Evolutionary conservation across 2,329 filamentous ascomycete genomes (phyloP).

Genomic region (Exophiala mesophila): DNA sequence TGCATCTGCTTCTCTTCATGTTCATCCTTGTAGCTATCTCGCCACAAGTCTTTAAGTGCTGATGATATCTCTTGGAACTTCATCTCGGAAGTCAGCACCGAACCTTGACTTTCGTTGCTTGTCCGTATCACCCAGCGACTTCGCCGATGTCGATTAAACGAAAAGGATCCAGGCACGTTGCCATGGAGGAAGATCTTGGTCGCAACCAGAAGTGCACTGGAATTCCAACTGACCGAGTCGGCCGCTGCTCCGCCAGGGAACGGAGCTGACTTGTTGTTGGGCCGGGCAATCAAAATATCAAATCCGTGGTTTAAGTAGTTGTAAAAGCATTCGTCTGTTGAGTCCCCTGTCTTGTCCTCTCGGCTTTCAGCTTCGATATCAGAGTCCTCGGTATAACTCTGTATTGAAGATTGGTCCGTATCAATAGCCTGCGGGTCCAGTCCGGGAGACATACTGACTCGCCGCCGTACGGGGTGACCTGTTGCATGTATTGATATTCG

Average conservation of each 20-base stretch:
- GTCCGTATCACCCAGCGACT: conserved; percentile 75
- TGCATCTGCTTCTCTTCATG: conserved; percentile 51
- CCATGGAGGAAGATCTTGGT: conserved; percentile 92
- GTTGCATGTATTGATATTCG: conserved; percentile 73
- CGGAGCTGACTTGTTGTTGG: conserved; percentile 58
- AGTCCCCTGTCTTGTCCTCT: conserved; percentile 54
- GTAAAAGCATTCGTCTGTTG: conserved; percentile 68
- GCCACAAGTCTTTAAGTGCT: conserved; percentile 65
- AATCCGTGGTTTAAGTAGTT: conserved; percentile 97
- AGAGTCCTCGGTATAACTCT: conserved; percentile 65
- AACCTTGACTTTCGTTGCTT: conserved; percentile 37
- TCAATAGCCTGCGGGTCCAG: conserved; percentile 50
- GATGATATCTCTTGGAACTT: conserved; percentile 68
- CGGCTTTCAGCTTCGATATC: conserved; percentile 55
- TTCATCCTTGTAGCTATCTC: conserved; percentile 55
- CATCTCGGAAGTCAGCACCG: conserved; percentile 66
- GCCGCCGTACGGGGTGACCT: conserved; percentile 47
- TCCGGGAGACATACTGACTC: conserved; percentile 31
- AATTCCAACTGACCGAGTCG: conserved; percentile 30
- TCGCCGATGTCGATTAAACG: conserved; percentile 89
- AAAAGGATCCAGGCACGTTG: conserved; percentile 91
- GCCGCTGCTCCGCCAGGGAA: conserved; percentile 44
- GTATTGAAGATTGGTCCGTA: conserved; percentile 69
- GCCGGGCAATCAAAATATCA: conserved; percentile 82
- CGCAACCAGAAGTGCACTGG: conserved; percentile 63